Percentiles rank a stretch among this genome's conserved stretches.
These are phyloP conservation scores for Citrus reticulata DNA, from an alignment of 345 rosid genomes.

Conservation along the genomic window DNA sequence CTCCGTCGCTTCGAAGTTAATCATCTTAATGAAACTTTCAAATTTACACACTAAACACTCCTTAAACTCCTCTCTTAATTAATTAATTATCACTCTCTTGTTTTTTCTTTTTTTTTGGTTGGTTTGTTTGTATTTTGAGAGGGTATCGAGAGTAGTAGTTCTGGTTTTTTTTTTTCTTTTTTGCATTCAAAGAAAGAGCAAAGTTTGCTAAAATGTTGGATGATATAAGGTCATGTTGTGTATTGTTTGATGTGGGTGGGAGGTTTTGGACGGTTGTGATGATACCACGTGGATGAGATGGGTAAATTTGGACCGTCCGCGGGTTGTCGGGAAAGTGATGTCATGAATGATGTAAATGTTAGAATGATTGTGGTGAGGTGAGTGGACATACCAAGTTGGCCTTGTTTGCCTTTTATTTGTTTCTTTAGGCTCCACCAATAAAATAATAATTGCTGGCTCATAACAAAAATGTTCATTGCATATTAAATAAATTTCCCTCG, in stretches of 20 bases:
- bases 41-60: neutral
- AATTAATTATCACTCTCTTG: neutral
- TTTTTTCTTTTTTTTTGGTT: neutral
- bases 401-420: slow-evolving; percentile 7
- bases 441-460: neutral
- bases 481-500: neutral
- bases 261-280: slow-evolving; percentile 35
- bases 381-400: slow-evolving; percentile 43
- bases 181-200: neutral
- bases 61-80: slow-evolving; percentile 1
- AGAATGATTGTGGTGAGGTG: slow-evolving; percentile 40
- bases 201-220: slow-evolving; percentile 8
- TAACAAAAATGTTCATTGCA: neutral
- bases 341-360: slow-evolving; percentile 45
- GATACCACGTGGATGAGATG: slow-evolving; percentile 42
- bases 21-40: slow-evolving; percentile 26
- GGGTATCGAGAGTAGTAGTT: neutral
- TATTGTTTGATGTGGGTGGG: neutral
- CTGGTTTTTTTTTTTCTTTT: neutral
- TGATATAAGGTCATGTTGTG: slow-evolving; percentile 22
- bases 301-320: slow-evolving; percentile 29
- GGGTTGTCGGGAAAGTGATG: slow-evolving; percentile 55
- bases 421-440: slow-evolving; percentile 21
- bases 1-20: slow-evolving; percentile 90
- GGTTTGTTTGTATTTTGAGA: neutral